These are phyloP conservation scores for Eragrostis nindensis DNA, from an alignment of 176 grass and related monocot genomes.

Conservation along the genomic window DNA sequence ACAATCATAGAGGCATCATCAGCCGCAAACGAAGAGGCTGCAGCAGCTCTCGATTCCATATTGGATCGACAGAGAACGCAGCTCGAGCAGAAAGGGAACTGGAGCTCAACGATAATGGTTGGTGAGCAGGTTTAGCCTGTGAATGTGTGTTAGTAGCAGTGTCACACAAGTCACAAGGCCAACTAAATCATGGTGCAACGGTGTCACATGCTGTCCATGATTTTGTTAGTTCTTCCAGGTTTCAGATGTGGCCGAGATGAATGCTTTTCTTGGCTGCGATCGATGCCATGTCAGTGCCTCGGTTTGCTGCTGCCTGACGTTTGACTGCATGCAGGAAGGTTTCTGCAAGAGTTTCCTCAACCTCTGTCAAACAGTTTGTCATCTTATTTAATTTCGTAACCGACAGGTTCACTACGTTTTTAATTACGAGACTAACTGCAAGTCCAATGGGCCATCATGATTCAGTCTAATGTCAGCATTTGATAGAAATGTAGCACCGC, in stretches of 20 bases:
- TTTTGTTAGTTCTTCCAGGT: conserved; percentile 6
- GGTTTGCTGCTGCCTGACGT: not conserved
- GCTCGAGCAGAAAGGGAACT: not conserved
- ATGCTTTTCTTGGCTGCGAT: not conserved
- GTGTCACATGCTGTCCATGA: not conserved
- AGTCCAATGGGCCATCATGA: not conserved
- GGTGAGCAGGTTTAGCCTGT: conserved; percentile 11
- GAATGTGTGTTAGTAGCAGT: not conserved
- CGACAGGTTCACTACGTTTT: not conserved
- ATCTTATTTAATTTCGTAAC: not conserved
- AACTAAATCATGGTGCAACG: not conserved
- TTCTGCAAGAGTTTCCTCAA: not conserved
- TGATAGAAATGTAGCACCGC: not conserved
- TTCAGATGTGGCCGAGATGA: not conserved
- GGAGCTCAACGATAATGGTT: conserved; percentile 8
- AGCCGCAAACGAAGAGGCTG: not conserved
- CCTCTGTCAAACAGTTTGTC: conserved; percentile 15
- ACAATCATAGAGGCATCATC: not conserved
- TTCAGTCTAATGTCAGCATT: not conserved
- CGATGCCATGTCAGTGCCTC: not conserved
- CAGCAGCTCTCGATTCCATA: conserved; percentile 13
- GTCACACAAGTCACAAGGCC: not conserved
- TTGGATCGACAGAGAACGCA: not conserved
- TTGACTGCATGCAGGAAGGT: not conserved
- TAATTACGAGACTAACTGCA: not conserved